Percentiles rank a stretch among this genome's conserved stretches.
Evolutionary conservation across 1,284 basidiomycete species (phyloP).

Genomic region (Ceratobasidium sp.): DNA sequence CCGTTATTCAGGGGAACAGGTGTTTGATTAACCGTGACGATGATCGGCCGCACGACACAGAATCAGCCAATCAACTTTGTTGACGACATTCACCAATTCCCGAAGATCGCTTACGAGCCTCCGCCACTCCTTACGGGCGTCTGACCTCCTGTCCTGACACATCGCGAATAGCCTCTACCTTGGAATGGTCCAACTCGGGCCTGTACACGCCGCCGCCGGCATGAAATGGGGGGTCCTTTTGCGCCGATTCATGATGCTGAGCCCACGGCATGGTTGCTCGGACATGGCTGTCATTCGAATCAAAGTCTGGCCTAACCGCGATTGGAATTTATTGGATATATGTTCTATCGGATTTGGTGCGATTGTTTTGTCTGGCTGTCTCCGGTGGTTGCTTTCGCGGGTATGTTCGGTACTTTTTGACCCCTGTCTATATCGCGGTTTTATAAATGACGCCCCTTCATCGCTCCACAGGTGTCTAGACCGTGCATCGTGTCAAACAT

Average conservation of each 20-base stretch:
- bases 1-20: slow-evolving; percentile 26
- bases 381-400: slow-evolving; percentile 5
- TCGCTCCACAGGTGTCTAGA: slow-evolving; percentile 39
- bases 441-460: slow-evolving; percentile 26
- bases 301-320: background rate
- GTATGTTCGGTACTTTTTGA: background rate
- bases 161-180: background rate
- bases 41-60: slow-evolving; percentile 25
- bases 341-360: background rate
- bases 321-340: slow-evolving; percentile 1
- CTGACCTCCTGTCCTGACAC: slow-evolving; percentile 6
- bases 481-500: slow-evolving; percentile 22
- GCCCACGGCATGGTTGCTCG: slow-evolving; percentile 15
- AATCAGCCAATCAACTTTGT: slow-evolving; percentile 12
- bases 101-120: slow-evolving; percentile 13
- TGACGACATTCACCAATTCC: background rate
- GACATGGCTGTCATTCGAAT: slow-evolving; percentile 1
- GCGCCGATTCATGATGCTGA: slow-evolving; percentile 30
- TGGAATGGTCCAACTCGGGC: background rate
- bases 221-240: slow-evolving; percentile 13
- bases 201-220: background rate
- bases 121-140: background rate
- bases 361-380: slow-evolving; percentile 23
- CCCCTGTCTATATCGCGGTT: slow-evolving; percentile 9
- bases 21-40: slow-evolving; percentile 29